Conservation (phyloP, 1,284 basidiomycete genomes). For the Exobasidium rhododendri region DNA sequence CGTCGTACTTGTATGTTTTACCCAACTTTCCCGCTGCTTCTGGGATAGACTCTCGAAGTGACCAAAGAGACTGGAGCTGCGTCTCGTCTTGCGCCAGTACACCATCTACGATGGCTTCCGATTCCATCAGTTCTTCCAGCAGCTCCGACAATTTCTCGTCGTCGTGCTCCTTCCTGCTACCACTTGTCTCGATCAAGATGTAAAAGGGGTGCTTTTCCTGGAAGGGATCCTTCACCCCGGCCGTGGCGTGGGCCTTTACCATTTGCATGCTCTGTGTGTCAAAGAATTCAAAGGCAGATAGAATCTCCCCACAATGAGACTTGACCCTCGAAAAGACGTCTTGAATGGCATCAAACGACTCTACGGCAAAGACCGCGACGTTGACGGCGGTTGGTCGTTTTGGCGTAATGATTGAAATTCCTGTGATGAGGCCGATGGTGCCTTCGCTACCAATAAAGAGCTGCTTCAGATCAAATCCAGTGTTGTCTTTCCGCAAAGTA, state of each 20-base stretch:
- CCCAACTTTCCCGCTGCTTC: constrained; percentile 93
- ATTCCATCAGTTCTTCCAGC: constrained; percentile 75
- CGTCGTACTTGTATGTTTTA: constrained; percentile 95
- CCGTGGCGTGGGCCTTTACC: constrained; percentile 64
- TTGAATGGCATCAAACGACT: constrained; percentile 62
- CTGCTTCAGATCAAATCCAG: constrained; percentile 98
- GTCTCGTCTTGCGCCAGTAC: constrained; percentile 87
- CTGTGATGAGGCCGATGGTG: constrained; percentile 91
- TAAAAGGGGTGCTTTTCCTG: constrained; percentile 60
- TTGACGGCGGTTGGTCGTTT: constrained; percentile 67
- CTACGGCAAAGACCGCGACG: constrained; percentile 62
- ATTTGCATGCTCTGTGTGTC: constrained; percentile 84
- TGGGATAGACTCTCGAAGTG: constrained; percentile 86
- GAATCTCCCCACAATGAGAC: constrained; percentile 82
- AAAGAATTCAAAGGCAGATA: constrained; percentile 96
- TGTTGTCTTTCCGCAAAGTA: constrained; percentile 90
- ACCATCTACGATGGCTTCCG: constrained; percentile 78
- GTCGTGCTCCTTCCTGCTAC: constrained; percentile 88
- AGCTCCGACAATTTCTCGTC: constrained; percentile 88
- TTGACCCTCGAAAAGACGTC: constrained; percentile 61
- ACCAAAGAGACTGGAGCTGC: constrained; percentile 87
- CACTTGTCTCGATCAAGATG: constrained; percentile 88
- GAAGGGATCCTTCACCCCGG: constrained; percentile 51
- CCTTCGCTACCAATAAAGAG: constrained; percentile 98
- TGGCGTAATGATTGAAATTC: constrained; percentile 90